Percentiles rank a stretch among this genome's conserved stretches.
Conservation (phyloP, 148 eudicot species). For the Arbutus unedo region DNA sequence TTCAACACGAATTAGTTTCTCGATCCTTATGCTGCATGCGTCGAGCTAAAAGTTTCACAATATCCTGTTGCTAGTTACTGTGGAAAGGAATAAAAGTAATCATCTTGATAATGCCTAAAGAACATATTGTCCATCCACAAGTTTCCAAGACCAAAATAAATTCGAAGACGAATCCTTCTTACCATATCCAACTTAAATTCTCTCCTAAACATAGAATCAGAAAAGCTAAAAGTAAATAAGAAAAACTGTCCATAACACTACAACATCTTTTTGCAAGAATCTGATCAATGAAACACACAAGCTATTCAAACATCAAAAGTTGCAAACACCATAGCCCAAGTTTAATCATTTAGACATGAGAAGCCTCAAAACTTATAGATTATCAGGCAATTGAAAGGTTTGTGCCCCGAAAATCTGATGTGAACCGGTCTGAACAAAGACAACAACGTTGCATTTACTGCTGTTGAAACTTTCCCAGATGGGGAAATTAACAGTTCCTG, state of each 20-base stretch:
- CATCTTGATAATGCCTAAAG: too few species aligned
- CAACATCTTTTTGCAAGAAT: background rate
- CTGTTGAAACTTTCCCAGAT: constrained; percentile 67
- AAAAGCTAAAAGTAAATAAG: background rate
- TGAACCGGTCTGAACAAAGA: constrained; percentile 54
- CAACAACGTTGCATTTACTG: constrained; percentile 51
- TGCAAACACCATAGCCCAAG: background rate
- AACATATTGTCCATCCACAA: background rate
- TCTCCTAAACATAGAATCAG: background rate
- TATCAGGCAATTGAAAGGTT: constrained; percentile 44
- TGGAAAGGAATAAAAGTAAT: too few species aligned
- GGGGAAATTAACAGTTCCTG: constrained; percentile 52
- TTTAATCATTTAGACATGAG: background rate
- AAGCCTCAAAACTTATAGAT: constrained; percentile 25
- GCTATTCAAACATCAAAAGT: background rate
- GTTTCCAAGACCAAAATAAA: background rate
- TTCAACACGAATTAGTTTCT: too few species aligned
- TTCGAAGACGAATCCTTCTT: background rate
- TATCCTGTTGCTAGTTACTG: too few species aligned
- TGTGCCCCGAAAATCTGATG: constrained; percentile 69
- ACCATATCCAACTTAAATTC: background rate
- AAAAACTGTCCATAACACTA: constrained; percentile 7
- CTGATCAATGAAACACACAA: background rate
- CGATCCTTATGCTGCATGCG: too few species aligned
- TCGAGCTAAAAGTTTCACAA: too few species aligned